Conservation (phyloP, 2,329 filamentous ascomycete genomes). For the Colletotrichum lupini region DNA sequence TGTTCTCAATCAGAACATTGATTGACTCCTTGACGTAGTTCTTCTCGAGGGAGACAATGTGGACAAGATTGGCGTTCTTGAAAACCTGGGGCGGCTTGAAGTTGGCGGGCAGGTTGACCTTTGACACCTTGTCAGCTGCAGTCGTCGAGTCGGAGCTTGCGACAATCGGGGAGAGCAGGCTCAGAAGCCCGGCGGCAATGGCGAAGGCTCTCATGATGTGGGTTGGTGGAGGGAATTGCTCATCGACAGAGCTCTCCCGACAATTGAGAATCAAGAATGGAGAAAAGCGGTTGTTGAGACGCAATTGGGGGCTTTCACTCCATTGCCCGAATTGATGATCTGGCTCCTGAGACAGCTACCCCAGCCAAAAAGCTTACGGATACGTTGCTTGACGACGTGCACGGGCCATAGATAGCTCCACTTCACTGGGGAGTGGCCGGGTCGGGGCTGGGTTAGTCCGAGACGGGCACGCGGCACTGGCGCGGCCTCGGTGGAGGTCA, state of each 20-base stretch:
- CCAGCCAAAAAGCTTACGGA: slow-evolving; percentile 47
- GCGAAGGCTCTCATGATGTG: slow-evolving; percentile 60
- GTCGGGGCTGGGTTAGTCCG: slow-evolving; percentile 27
- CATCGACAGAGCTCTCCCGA: slow-evolving; percentile 42
- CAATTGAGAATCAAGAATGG: slow-evolving; percentile 32
- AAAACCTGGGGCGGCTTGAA: slow-evolving; percentile 93
- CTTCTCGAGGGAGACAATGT: slow-evolving; percentile 92
- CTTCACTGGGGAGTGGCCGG: neutral
- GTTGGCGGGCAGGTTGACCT: slow-evolving; percentile 68
- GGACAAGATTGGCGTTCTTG: slow-evolving; percentile 91
- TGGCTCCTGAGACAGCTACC: slow-evolving; percentile 40
- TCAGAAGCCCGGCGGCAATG: slow-evolving; percentile 68
- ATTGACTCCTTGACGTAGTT: slow-evolving; percentile 89
- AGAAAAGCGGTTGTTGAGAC: slow-evolving; percentile 24
- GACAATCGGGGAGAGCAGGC: slow-evolving; percentile 63
- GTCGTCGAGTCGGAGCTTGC: slow-evolving; percentile 47
- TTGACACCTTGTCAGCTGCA: slow-evolving; percentile 58
- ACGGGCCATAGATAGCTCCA: slow-evolving; percentile 20
- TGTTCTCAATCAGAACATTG: slow-evolving; percentile 95
- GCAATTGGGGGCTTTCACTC: slow-evolving; percentile 37
- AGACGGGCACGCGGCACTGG: neutral
- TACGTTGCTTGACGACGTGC: slow-evolving; percentile 45
- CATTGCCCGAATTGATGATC: slow-evolving; percentile 37
- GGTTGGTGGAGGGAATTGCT: slow-evolving; percentile 37
- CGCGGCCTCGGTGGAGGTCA: neutral